Evolutionary conservation across 352 stramenopile genomes (phyloP), one percentile per base, ranked within the genome.

Genomic region (Phytophthora ohioensis): DNA sequence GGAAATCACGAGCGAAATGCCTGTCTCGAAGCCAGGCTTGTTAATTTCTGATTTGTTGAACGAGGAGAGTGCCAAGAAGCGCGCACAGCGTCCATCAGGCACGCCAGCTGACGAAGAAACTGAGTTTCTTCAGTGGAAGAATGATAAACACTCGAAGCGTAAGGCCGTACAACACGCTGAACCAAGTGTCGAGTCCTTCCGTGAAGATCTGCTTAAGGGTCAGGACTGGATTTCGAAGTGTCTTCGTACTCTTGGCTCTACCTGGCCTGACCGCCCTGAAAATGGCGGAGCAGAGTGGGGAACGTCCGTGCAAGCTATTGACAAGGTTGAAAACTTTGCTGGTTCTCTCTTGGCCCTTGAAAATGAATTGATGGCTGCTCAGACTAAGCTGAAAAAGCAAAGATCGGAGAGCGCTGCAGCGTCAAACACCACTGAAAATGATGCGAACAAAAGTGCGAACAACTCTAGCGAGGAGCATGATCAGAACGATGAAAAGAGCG

Each of bases 21-120:
- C 87, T 4, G 57, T 87, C 35, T 87, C 83, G 1, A 93, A 92
- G 67, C 81, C 87, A 6, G 84, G 85, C 0, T 65, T 93, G n/a
- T 66, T 93, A 13, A 88, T 95, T 35, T 89, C 87, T 9, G 86
- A 95, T 53, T 38, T 94, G 7, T 48, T 90, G 9, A 92, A 92
- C 43, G 87, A 92, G 34, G 79, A 88, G 17, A 82, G 53, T 32
- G 67, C 71, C 11, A 84, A 82, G 62, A 91, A 93, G 55, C 82
- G 82, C 5, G 52, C 61, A 10, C 78, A 69, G 17, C 73, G 57
- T 39, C 43, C 62, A 30, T 31, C 63, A 38, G 45, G 43, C 8
- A n/a, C 49, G 2, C 43, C 64, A 1, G 55, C 11, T 30, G 53
- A 61, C 10, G 67, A 58, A 12, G 55, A 56, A 34, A 69, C 48